Evolutionary conservation across 257 asterid genomes (phyloP), one percentile per base, ranked within the genome.

Genomic region (Solanum infundibuliforme): DNA sequence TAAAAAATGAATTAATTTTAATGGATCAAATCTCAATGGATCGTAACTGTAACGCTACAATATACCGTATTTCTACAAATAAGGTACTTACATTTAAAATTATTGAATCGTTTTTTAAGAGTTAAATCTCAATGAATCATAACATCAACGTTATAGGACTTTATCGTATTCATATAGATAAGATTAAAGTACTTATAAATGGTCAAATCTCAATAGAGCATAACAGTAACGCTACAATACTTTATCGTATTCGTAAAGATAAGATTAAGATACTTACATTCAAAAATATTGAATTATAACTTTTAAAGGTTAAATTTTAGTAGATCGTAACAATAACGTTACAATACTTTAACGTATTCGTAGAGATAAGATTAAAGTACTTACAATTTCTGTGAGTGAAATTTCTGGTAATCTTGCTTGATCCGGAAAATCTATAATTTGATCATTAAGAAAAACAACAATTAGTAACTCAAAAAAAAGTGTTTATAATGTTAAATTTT

Each of bases 381-480:
- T 93, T 90, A 96, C 99, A 91, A 76, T 90, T 96, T 97, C 87
- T 93, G 98, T 27, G 98, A 94, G 74, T 95, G 96, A 88, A 92
- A 90, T 90, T 96, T 97, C 87, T 94, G 98, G 88, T 96, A 96
- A 87, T 96, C 99, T 91, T 97, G 99, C 94, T 96, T 97, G 89
- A 96, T 90, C 46, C 99, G 92, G 87, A 97, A 94, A 86, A 97
- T 93, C 99, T 97, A 92, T 32, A 77, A 35, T 86, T 46, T 18
- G 5, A 27, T 31, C n/a, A 35, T 35, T n/a, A 27, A 43, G 8
- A 29, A 76, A 9, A 58, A 38, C n/a, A 27, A 81, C 8, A 81
- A 46, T 81, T 46, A 81, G 5, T 46, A 43, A 46, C 39, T 43
- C 3, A 8, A 81, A 27, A 46, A 79, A 14, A 46, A 29, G 1